Evolutionary conservation across 345 rosid species (phyloP).

Genomic region (Hibiscus tridactylites): DNA sequence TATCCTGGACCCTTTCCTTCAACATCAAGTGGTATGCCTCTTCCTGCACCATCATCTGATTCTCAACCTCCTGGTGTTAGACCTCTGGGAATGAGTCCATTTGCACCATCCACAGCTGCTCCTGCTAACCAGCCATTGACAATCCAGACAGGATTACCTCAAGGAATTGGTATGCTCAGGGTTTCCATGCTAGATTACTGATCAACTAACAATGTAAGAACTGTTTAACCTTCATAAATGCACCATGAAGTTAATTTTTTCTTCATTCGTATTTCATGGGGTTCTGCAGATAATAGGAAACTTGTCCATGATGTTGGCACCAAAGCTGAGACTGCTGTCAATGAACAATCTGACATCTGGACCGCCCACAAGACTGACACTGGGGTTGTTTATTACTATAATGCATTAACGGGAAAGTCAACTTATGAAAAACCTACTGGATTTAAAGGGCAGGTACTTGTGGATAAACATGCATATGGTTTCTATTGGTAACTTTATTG

Average conservation of each 20-base stretch:
- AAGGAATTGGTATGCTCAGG: conserved; percentile 78
- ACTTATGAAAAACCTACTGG: conserved; percentile 87
- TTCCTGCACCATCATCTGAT: conserved; percentile 36
- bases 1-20: conserved; percentile 53
- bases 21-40: conserved; percentile 36
- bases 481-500: neutral
- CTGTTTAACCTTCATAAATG: conserved; percentile 41
- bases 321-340: conserved; percentile 25
- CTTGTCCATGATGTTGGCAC: conserved; percentile 30
- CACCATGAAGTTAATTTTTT: conserved; percentile 26
- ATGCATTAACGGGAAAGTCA: conserved; percentile 77
- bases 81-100: conserved; percentile 39
- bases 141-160: conserved; percentile 41
- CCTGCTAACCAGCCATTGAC: conserved; percentile 33
- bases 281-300: conserved; percentile 49
- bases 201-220: conserved; percentile 47
- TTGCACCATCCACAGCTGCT: conserved; percentile 29
- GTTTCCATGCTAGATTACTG: conserved; percentile 63
- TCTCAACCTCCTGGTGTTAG: conserved; percentile 58
- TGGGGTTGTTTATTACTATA: conserved; percentile 78
- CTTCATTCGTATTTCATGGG: conserved; percentile 24
- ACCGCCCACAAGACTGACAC: conserved; percentile 87
- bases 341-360: conserved; percentile 61
- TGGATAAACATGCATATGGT: conserved; percentile 12
- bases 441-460: conserved; percentile 65